Base-by-base conservation (phyloP, 306 rosid species). In the Gillenia trifoliata region DNA sequence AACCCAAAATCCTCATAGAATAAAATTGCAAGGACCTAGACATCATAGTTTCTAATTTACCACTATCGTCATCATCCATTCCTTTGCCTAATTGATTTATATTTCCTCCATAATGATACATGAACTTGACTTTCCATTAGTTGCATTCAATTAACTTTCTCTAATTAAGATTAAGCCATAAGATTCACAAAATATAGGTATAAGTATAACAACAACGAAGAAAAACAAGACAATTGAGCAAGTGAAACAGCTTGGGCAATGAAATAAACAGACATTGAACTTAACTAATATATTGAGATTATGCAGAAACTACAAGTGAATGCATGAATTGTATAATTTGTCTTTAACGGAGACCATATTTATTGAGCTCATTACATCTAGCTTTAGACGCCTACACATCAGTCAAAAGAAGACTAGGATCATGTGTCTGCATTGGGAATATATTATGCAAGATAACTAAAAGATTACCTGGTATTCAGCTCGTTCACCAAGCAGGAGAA, bases 401-500 rank as follows among this genome's bases (percentile, higher is more conserved):
- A 34, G 64, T 56, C 65, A 57, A 28, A 64, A 49, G 0, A 64
- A 65, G 38, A 52, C 23, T 49, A 4, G 15, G 23, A 43, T 41
- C 68, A 64, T 33, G 56, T 59, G 36, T 23, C 36, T 40, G 4
- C 29, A 54, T 5, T 26, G 8, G 40, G 4, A 36, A 66, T 8
- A 54, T 17, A 36, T 17, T 78, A 41, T 7, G 20, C 43, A 63
- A 45, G 49, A 38, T 71, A 60, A 69, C 70, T n/a, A 29, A 28
- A 56, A 74, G 34, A 41, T 30, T 81, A 95, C 99, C 97, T 89
- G 97, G 80, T 86, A 92, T 84, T 95, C 99, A 75, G 92, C 85
- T 74, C 98, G 89, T 80, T 95, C 83, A 15, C 98, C 89, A 25
- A 95, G 88, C 68, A 92, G 90, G 57, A 82, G 89, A 82, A 95